These are phyloP conservation scores for Leptographium procerum DNA, from an alignment of 2,329 filamentous ascomycete genomes.

Conservation along the genomic window DNA sequence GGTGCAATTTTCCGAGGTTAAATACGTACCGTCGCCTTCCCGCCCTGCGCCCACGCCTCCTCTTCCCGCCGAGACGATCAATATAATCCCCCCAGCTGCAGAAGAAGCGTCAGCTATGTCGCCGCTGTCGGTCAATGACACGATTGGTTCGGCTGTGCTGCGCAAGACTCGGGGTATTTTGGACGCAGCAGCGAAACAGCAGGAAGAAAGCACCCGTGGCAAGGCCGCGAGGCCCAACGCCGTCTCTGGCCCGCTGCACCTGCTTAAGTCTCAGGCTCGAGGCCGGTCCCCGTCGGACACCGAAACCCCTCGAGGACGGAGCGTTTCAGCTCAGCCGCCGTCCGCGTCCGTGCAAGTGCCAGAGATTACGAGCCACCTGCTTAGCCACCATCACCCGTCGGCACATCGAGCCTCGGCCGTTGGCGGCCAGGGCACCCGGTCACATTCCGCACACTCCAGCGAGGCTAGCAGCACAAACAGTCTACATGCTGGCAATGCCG, in stretches of 20 bases:
- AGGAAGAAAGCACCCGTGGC: neutral
- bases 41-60: neutral
- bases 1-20: neutral
- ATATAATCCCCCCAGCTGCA: neutral
- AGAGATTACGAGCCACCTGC: neutral
- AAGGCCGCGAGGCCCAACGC: constrained; percentile 1
- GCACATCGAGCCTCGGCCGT: constrained; percentile 18
- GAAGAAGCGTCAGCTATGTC: neutral
- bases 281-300: constrained; percentile 23
- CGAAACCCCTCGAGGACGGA: constrained; percentile 25
- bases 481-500: constrained; percentile 22
- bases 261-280: neutral
- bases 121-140: neutral
- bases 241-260: neutral
- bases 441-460: constrained; percentile 22
- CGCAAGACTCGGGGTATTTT: neutral
- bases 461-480: constrained; percentile 28
- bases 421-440: constrained; percentile 18
- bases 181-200: neutral
- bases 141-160: neutral
- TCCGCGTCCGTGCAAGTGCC: no score
- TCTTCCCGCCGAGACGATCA: neutral
- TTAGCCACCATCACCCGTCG: constrained; percentile 16
- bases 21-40: neutral
- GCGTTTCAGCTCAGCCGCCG: constrained; percentile 35